Evolutionary conservation across 805 yeast species (phyloP).

Genomic region (Saturnispora dispora): DNA sequence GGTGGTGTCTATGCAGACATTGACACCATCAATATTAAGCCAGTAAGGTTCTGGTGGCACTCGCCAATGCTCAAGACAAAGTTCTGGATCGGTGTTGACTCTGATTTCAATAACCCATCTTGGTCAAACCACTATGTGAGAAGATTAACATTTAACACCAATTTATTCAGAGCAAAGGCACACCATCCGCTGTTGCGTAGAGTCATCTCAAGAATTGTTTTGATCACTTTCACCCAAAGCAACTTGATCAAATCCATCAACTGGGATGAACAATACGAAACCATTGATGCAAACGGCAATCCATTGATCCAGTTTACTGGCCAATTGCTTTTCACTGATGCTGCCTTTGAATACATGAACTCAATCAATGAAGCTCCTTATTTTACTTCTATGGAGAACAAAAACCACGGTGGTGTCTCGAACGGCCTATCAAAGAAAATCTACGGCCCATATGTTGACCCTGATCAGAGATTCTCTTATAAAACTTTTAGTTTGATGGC

Average conservation of each 20-base stretch:
- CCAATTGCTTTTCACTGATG: slow-evolving; percentile 25
- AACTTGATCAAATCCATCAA: slow-evolving; percentile 20
- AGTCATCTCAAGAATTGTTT: slow-evolving; percentile 26
- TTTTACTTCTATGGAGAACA: slow-evolving; percentile 19
- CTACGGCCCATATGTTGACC: slow-evolving; percentile 21
- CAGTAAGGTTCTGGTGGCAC: slow-evolving; percentile 27
- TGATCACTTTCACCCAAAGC: slow-evolving; percentile 23
- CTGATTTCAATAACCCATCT: slow-evolving; percentile 23
- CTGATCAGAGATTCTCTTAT: slow-evolving; percentile 19
- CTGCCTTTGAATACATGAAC: slow-evolving; percentile 26
- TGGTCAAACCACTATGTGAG: slow-evolving; percentile 25
- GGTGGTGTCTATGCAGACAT: slow-evolving; percentile 59
- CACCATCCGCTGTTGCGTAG: slow-evolving; percentile 28
- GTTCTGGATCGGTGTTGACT: slow-evolving; percentile 18
- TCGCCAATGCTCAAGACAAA: slow-evolving; percentile 12
- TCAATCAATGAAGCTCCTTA: slow-evolving; percentile 14
- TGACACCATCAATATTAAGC: slow-evolving; percentile 48
- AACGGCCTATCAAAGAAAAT: slow-evolving; percentile 11
- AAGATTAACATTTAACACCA: slow-evolving; percentile 23
- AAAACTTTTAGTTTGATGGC: slow-evolving; percentile 20
- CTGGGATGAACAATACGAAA: slow-evolving; percentile 23
- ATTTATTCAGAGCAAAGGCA: slow-evolving; percentile 24
- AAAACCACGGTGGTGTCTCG: slow-evolving; percentile 11
- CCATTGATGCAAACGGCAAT: slow-evolving; percentile 25
- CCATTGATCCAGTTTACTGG: slow-evolving; percentile 28